A percentile compares a stretch with the other conserved stretches of the same genome.
Conservation (phyloP, 345 rosid genomes). For the Corchorus capsularis region DNA sequence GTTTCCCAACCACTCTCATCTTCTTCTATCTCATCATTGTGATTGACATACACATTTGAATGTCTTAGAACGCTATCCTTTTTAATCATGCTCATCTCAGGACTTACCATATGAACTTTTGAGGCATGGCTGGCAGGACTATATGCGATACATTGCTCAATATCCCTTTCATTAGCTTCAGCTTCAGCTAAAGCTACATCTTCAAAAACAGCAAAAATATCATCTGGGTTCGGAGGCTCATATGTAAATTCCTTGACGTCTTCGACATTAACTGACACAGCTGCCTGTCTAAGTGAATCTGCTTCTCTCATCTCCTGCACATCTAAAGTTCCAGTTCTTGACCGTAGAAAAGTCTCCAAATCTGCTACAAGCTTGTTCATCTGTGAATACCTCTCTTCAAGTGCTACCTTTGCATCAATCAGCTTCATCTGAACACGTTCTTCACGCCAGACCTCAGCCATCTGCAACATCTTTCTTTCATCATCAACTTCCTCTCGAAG, state of each 20-base stretch:
- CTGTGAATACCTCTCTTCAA: conserved; percentile 45
- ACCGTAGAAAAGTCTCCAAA: conserved; percentile 48
- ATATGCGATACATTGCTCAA: conserved; percentile 26
- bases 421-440: conserved; percentile 88
- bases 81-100: conserved; percentile 34
- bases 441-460: conserved; percentile 90
- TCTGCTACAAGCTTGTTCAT: conserved; percentile 58
- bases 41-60: conserved; percentile 32
- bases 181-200: conserved; percentile 44
- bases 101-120: conserved; percentile 49
- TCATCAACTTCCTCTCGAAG: conserved; percentile 63
- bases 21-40: conserved; percentile 61
- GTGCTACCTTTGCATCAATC: conserved; percentile 64
- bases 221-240: conserved; percentile 55
- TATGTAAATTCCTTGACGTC: conserved; percentile 56
- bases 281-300: conserved; percentile 45
- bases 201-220: conserved; percentile 62
- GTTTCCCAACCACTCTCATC: conserved; percentile 99
- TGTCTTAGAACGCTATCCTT: conserved; percentile 36
- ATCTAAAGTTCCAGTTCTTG: conserved; percentile 35
- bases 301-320: conserved; percentile 37
- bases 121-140: conserved; percentile 50
- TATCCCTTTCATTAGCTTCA: conserved; percentile 38
- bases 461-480: conserved; percentile 80
- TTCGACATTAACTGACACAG: conserved; percentile 45